Conservation (phyloP, 2,329 filamentous ascomycete genomes). For the Aspergillus sp. region DNA sequence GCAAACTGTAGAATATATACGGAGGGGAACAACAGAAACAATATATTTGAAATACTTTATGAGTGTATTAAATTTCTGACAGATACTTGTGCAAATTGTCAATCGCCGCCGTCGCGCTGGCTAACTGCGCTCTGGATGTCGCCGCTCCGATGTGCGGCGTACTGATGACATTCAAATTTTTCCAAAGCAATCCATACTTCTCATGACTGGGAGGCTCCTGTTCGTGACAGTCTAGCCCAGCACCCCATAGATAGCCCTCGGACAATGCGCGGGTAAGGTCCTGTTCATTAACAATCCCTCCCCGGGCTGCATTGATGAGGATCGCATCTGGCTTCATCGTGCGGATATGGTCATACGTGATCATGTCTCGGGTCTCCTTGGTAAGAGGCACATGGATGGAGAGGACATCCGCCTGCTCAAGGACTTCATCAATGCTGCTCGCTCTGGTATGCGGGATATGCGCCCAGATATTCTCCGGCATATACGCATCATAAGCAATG, state of each 20-base stretch:
- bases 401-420: slow-evolving; percentile 34
- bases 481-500: slow-evolving; percentile 38
- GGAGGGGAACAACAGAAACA: not conserved
- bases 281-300: slow-evolving; percentile 41
- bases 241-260: slow-evolving; percentile 39
- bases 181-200: slow-evolving; percentile 35
- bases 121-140: slow-evolving; percentile 39
- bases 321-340: slow-evolving; percentile 42
- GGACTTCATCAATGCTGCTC: slow-evolving; percentile 31
- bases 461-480: slow-evolving; percentile 31
- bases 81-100: slow-evolving; percentile 28
- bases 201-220: slow-evolving; percentile 39
- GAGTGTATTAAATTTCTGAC: not conserved
- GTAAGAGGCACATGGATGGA: slow-evolving; percentile 41
- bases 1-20: not conserved
- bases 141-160: slow-evolving; percentile 50
- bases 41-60: not conserved
- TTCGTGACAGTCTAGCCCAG: slow-evolving; percentile 42
- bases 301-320: slow-evolving; percentile 42
- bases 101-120: slow-evolving; percentile 36
- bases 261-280: slow-evolving; percentile 32
- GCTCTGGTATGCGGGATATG: slow-evolving; percentile 34
- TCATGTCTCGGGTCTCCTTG: slow-evolving; percentile 30
- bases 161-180: slow-evolving; percentile 36
- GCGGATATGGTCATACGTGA: slow-evolving; percentile 30